Conservation (phyloP, 805 yeast genomes). For the Lipomyces anomalus region DNA sequence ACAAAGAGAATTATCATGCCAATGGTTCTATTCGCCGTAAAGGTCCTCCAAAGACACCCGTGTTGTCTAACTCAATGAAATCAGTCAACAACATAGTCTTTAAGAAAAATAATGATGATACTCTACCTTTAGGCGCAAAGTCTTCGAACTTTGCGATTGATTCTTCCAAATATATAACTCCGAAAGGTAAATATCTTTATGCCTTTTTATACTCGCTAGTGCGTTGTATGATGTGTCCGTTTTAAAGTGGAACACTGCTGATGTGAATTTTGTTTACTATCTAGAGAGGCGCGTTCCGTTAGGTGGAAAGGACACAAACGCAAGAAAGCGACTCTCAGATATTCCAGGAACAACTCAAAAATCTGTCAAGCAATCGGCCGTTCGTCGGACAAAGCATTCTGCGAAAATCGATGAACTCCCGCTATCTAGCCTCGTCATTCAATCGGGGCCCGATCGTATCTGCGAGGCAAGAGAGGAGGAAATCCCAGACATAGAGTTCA, state of each 20-base stretch:
- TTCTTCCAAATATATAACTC: conserved; percentile 7
- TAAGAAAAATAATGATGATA: conserved; percentile 14
- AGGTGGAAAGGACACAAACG: conserved; percentile 26
- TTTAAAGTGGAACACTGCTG: no score
- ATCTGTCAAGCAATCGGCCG: no score
- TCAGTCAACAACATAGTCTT: no score
- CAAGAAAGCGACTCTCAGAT: conserved; percentile 3
- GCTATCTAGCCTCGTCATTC: no score
- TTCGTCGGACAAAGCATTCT: no score
- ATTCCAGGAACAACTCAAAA: not conserved
- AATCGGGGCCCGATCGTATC: no score
- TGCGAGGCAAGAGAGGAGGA: conserved; percentile 5
- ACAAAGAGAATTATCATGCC: no score
- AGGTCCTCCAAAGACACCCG: no score
- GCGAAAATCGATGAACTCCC: no score
- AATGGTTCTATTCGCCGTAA: no score
- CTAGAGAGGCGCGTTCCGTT: conserved; percentile 21
- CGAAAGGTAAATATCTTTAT: conserved; percentile 13
- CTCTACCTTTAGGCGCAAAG: conserved; percentile 4
- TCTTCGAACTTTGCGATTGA: conserved; percentile 1
- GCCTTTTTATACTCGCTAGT: not conserved
- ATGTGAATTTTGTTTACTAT: no score
- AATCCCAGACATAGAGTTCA: conserved; percentile 21
- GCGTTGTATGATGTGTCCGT: not conserved
- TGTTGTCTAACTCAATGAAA: no score